These are phyloP conservation scores for Arthrobotrys musiformis DNA, from an alignment of 2,329 filamentous ascomycete species.

Conservation along the genomic window DNA sequence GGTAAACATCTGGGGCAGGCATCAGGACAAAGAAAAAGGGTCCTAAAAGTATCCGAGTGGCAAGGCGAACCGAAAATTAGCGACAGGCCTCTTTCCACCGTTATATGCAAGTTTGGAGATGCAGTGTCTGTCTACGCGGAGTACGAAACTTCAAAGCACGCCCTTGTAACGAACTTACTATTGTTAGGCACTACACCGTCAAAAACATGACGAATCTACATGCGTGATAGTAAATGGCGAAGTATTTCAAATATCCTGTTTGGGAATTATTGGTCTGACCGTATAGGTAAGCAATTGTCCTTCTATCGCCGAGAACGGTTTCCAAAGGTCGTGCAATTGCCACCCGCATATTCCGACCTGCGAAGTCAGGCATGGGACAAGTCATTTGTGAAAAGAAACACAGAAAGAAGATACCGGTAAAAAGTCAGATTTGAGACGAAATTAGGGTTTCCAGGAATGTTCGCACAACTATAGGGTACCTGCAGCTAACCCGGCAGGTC, in stretches of 20 bases:
- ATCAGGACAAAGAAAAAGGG: constrained; percentile 27
- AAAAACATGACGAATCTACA: constrained; percentile 38
- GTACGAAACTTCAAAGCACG: constrained; percentile 27
- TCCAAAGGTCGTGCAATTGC: constrained; percentile 38
- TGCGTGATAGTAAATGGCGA: constrained; percentile 43
- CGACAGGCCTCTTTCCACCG: constrained; percentile 10
- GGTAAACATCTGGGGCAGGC: constrained; percentile 30
- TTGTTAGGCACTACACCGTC: constrained; percentile 35
- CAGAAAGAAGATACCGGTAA: not conserved
- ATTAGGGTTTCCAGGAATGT: constrained; percentile 28
- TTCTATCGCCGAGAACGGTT: constrained; percentile 15
- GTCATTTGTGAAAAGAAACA: not conserved
- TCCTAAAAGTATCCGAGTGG: constrained; percentile 40
- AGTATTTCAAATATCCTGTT: constrained; percentile 54
- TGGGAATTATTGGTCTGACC: constrained; percentile 42
- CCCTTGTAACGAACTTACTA: constrained; percentile 28
- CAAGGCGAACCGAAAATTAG: constrained; percentile 35
- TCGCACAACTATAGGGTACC: constrained; percentile 19
- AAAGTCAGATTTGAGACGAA: constrained; percentile 35
- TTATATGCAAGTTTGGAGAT: not conserved
- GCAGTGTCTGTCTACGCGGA: constrained; percentile 42
- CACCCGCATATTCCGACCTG: constrained; percentile 55
- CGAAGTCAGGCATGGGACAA: constrained; percentile 44
- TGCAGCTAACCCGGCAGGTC: constrained; percentile 19
- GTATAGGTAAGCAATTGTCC: constrained; percentile 46